These are phyloP conservation scores for Schizochytrium sp. DNA, from an alignment of 108 stramenopile species.

Conservation along the genomic window DNA sequence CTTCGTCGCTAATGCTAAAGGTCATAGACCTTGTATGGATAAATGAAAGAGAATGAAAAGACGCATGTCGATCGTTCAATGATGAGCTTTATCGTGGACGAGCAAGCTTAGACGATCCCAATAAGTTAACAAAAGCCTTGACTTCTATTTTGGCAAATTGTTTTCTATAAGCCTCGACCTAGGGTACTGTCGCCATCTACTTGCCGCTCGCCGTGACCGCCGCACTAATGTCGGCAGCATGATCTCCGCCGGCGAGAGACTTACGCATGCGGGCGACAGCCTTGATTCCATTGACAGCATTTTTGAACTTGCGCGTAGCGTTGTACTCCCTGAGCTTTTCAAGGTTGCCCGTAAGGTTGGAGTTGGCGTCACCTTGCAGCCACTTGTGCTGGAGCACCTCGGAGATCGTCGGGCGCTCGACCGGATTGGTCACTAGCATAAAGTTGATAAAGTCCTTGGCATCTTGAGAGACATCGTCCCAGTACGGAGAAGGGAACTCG, in stretches of 20 bases:
- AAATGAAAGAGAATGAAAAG: too few species aligned
- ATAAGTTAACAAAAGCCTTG: too few species aligned
- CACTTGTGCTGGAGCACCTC: constrained; percentile 31
- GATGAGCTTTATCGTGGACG: too few species aligned
- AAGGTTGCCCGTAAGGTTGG: not conserved
- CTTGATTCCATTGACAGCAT: not conserved
- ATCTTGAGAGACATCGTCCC: constrained; percentile 27
- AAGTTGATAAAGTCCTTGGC: constrained; percentile 30
- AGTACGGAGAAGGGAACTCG: constrained; percentile 36
- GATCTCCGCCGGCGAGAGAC: not conserved
- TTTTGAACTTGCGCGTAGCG: constrained; percentile 33
- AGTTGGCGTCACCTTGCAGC: not conserved
- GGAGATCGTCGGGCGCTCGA: not conserved
- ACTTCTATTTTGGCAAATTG: too few species aligned
- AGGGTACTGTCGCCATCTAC: not conserved
- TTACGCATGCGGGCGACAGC: not conserved
- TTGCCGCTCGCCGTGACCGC: not conserved
- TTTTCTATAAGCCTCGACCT: too few species aligned
- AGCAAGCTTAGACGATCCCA: too few species aligned
- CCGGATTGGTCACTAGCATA: constrained; percentile 26
- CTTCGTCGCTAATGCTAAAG: too few species aligned
- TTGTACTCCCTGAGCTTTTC: constrained; percentile 24
- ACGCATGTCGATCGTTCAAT: too few species aligned
- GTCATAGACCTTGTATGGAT: too few species aligned
- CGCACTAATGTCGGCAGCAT: not conserved